Conservation (phyloP, 148 eudicot genomes). For the Drosera capensis region DNA sequence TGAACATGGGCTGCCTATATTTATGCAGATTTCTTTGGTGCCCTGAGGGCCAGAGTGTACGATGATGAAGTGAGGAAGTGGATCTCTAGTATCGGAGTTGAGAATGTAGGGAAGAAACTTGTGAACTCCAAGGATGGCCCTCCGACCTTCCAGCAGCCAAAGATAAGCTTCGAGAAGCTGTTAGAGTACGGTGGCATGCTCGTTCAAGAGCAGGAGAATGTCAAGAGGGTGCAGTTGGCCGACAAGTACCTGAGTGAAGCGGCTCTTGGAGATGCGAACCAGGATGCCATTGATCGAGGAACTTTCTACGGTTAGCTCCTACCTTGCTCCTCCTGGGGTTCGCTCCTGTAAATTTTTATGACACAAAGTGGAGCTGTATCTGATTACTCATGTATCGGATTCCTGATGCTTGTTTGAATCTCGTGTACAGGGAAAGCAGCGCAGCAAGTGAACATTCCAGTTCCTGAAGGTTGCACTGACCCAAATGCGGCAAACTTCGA, state of each 20-base stretch:
- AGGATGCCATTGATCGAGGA: slow-evolving; percentile 47
- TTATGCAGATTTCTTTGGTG: slow-evolving; percentile 76
- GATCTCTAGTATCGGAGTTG: slow-evolving; percentile 39
- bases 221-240: slow-evolving; percentile 90
- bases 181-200: slow-evolving; percentile 78
- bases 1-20: background rate
- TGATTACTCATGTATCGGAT: background rate
- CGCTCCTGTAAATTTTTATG: background rate
- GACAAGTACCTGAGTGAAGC: slow-evolving; percentile 63
- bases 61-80: slow-evolving; percentile 84
- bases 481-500: slow-evolving; percentile 43
- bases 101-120: slow-evolving; percentile 53
- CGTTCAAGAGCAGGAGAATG: slow-evolving; percentile 79
- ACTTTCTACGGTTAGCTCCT: slow-evolving; percentile 43
- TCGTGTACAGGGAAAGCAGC: slow-evolving; percentile 53
- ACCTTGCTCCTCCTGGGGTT: background rate
- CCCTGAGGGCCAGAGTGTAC: slow-evolving; percentile 84
- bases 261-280: slow-evolving; percentile 88
- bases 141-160: slow-evolving; percentile 59
- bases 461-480: slow-evolving; percentile 79
- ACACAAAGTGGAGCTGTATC: background rate
- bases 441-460: slow-evolving; percentile 48
- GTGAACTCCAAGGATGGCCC: slow-evolving; percentile 85
- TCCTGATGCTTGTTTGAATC: background rate
- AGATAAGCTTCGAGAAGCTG: slow-evolving; percentile 60